These are phyloP conservation scores for Cucurbita moschata DNA, from an alignment of 306 rosid species.

Conservation along the genomic window DNA sequence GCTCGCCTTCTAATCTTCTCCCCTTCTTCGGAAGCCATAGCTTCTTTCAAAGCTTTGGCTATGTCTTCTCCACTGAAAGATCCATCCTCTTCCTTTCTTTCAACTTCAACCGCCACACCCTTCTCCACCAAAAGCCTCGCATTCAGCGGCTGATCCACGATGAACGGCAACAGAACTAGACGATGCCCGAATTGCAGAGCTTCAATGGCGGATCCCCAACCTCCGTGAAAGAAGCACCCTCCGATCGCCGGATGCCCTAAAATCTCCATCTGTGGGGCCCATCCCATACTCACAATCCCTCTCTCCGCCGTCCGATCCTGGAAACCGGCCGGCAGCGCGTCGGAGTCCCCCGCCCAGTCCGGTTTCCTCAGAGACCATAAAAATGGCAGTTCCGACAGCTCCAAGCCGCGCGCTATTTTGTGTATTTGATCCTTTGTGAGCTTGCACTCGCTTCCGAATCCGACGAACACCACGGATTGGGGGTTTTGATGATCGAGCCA, in stretches of 20 bases:
- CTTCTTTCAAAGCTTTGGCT: constrained; percentile 17
- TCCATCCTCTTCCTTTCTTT: constrained; percentile 27
- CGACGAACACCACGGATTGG: constrained; percentile 25
- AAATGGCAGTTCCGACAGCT: constrained; percentile 25
- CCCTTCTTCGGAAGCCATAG: constrained; percentile 27
- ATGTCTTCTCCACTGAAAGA: constrained; percentile 18
- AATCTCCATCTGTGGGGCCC: constrained; percentile 31
- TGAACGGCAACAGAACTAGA: constrained; percentile 26
- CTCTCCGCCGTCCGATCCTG: constrained; percentile 8
- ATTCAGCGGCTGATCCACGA: constrained; percentile 25
- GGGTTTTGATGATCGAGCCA: constrained; percentile 29
- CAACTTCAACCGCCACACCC: constrained; percentile 22
- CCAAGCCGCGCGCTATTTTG: constrained; percentile 33
- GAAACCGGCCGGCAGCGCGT: constrained; percentile 17
- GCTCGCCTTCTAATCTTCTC: constrained; percentile 15
- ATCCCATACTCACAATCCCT: constrained; percentile 15
- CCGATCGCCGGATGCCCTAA: constrained; percentile 27
- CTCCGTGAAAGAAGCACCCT: constrained; percentile 29
- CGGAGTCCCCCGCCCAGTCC: neutral
- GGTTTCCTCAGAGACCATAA: constrained; percentile 28
- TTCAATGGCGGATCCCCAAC: constrained; percentile 35
- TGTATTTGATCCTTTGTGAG: constrained; percentile 19
- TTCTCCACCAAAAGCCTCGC: constrained; percentile 26
- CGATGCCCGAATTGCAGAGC: constrained; percentile 22
- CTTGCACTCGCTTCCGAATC: constrained; percentile 34